Conservation (phyloP, 257 asterid species). For the Schizonepeta tenuifolia region DNA sequence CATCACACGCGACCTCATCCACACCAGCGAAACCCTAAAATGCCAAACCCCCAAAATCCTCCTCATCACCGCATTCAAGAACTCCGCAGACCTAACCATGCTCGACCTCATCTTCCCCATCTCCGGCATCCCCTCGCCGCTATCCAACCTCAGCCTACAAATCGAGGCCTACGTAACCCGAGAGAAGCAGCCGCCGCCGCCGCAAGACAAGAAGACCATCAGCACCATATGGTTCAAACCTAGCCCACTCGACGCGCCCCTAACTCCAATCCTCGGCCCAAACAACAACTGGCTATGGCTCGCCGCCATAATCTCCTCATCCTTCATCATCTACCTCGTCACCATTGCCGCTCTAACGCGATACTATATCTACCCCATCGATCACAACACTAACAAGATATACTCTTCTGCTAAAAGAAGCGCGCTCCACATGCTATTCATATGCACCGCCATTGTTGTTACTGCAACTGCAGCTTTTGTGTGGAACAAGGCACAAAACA, state of each 20-base stretch:
- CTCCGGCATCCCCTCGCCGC: conserved; percentile 42
- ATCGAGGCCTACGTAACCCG: conserved; percentile 76
- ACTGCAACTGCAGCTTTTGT: conserved; percentile 51
- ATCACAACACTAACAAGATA: conserved; percentile 54
- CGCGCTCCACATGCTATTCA: conserved; percentile 46
- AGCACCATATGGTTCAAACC: conserved; percentile 66
- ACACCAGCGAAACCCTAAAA: conserved; percentile 45
- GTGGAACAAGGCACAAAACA: conserved; percentile 56
- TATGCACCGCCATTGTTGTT: conserved; percentile 52
- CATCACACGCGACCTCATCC: conserved; percentile 68
- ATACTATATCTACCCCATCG: conserved; percentile 66
- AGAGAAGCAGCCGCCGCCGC: conserved; percentile 43
- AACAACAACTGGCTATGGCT: conserved; percentile 74
- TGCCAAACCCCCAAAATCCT: conserved; percentile 57
- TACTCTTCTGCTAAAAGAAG: conserved; percentile 45
- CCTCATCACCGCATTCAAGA: conserved; percentile 73
- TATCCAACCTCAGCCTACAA: conserved; percentile 46
- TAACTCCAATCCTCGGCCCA: conserved; percentile 60
- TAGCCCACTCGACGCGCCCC: conserved; percentile 52
- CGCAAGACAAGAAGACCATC: conserved; percentile 35
- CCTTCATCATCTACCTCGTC: conserved; percentile 67
- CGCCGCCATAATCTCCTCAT: conserved; percentile 58
- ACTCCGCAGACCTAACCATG: conserved; percentile 64
- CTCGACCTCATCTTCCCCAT: conserved; percentile 72
- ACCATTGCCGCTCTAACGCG: conserved; percentile 51